Conservation (phyloP, 345 rosid genomes). For the Eutrema yunnanense region DNA sequence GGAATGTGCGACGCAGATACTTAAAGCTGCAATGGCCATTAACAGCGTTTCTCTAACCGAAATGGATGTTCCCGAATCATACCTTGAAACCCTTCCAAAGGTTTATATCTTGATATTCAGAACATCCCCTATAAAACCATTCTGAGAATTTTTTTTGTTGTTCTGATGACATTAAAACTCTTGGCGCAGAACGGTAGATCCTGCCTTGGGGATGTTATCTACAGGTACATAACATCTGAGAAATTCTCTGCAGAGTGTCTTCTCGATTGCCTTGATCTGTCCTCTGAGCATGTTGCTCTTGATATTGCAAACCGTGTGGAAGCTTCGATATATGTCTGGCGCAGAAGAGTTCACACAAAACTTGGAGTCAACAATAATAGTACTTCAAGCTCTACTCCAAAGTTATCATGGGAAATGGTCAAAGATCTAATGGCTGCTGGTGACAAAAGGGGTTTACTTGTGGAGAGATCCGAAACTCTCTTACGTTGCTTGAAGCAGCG, state of each 20-base stretch:
- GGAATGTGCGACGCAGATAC: constrained; percentile 75
- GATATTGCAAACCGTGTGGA: constrained; percentile 93
- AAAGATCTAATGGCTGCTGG: constrained; percentile 83
- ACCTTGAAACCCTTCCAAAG: constrained; percentile 86
- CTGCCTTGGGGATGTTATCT: constrained; percentile 76
- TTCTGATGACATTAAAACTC: neutral
- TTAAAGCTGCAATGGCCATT: constrained; percentile 96
- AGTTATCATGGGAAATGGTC: constrained; percentile 86
- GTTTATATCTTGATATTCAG: constrained; percentile 21
- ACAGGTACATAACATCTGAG: constrained; percentile 74
- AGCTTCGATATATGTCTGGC: constrained; percentile 83
- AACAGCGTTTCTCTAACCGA: constrained; percentile 62
- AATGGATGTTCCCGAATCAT: constrained; percentile 92
- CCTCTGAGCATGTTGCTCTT: constrained; percentile 78
- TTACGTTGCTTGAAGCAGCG: constrained; percentile 86
- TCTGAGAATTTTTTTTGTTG: neutral
- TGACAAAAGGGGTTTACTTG: constrained; percentile 81
- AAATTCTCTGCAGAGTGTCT: constrained; percentile 79
- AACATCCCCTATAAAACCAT: neutral
- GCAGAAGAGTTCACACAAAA: constrained; percentile 55
- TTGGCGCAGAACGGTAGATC: constrained; percentile 76
- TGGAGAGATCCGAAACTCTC: constrained; percentile 88
- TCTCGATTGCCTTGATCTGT: constrained; percentile 82
- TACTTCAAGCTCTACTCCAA: constrained; percentile 48
- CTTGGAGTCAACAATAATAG: constrained; percentile 29